Evolutionary conservation across 1,284 basidiomycete genomes (phyloP), one percentile per base, ranked within the genome.

Genomic region (Sanghuangporus baumii): DNA sequence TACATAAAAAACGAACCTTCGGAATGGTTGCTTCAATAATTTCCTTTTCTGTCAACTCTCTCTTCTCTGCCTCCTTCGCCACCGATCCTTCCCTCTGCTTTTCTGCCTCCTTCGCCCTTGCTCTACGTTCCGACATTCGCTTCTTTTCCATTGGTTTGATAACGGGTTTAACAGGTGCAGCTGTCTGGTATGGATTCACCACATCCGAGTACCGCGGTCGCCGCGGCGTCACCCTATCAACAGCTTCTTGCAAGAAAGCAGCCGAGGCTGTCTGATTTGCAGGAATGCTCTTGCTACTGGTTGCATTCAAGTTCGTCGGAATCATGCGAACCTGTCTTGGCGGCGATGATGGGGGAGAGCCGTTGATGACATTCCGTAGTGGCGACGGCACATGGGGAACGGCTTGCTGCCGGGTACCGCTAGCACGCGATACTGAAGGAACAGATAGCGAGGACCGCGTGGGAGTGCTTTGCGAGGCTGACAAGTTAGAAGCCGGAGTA

Each of bases 1-100:
- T n/a, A n/a, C n/a, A n/a, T n/a, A n/a, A 50, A 26, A 34, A 31
- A 71, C 78, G 63, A 63, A 87, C 87, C 78, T 84, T 87, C 5
- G 87, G 87, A 14, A 89, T 69, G 2, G 87, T 89, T 6, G 87
- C 86, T 71, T 88, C 86, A 59, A 89, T 86, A 56, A 88, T 85
- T 36, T 81, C 81, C 65, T 87, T 85, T 8, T 81, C 79, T 40
- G 82, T 83, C 57, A 80, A 68, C 37, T 65, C 69, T 66, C 69
- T 74, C 38, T 55, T 55, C 64, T 72, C 72, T 47, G 64, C 71
- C 40, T 67, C 67, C 55, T n/a, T n/a, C n/a, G n/a, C n/a, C n/a
- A n/a, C n/a, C n/a, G n/a, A n/a, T n/a, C n/a, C n/a, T 70, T 74
- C 23, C 2, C 23, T 23, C 23, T 23, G 23, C 23, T 66, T 66